Evolutionary conservation across 352 stramenopile species (phyloP).

Genomic region (Globisporangium ultimum): DNA sequence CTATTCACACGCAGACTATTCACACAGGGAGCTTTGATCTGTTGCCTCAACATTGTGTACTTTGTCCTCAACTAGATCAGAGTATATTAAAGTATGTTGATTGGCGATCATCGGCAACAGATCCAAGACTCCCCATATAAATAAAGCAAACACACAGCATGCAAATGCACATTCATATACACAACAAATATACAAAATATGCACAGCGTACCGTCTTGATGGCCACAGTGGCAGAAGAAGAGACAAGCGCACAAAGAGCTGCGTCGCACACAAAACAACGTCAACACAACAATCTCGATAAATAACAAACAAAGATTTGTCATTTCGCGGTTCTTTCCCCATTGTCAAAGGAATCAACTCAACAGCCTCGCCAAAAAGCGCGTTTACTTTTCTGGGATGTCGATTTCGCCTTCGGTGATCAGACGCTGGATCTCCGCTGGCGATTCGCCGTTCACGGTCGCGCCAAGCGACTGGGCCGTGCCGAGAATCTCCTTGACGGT

Average conservation of each 20-base stretch:
- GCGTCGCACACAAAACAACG: neutral
- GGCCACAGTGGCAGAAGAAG: neutral
- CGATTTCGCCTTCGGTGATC: constrained; percentile 96
- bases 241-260: neutral
- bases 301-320: constrained; percentile 15
- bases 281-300: constrained; percentile 6
- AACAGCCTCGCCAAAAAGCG: constrained; percentile 4
- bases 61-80: constrained; percentile 23
- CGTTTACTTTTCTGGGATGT: constrained; percentile 96
- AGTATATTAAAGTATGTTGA: constrained; percentile 30
- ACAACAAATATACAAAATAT: constrained; percentile 5
- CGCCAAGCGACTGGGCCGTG: constrained; percentile 98
- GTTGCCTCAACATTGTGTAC: constrained; percentile 20
- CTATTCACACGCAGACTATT: constrained; percentile 1
- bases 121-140: constrained; percentile 5
- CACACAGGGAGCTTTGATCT: constrained; percentile 4
- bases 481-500: constrained; percentile 99
- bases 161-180: constrained; percentile 2
- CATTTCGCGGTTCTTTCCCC: constrained; percentile 13
- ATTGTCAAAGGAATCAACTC: constrained; percentile 11
- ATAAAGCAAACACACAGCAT: constrained; percentile 1
- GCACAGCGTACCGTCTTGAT: constrained; percentile 2
- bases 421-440: constrained; percentile 95
- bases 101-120: constrained; percentile 21
- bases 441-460: constrained; percentile 98